phyloP scores from a whole-genome alignment of 768 basidiomycete genomes.

The Boletales sp. region DNA sequence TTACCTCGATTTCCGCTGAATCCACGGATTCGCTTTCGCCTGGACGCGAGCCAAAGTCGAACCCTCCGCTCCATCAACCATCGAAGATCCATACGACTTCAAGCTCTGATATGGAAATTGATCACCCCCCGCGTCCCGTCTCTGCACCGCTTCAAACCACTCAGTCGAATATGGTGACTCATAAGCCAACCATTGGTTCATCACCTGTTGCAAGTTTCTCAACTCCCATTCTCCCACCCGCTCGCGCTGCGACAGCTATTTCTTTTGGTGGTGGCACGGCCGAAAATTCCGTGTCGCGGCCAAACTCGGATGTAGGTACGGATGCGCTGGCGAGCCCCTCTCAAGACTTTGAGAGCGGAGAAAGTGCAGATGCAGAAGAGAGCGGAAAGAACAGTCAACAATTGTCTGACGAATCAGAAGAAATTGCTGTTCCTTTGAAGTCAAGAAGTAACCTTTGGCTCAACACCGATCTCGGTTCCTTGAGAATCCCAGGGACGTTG shows the following conservation, averaged over 20 bases:
- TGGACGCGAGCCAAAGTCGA: constrained; percentile 3
- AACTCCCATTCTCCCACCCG: constrained; percentile 11
- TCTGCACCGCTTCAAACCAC: constrained; percentile 17
- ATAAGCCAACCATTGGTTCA: constrained; percentile 5
- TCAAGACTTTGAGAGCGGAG: constrained; percentile 15
- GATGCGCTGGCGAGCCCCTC: constrained; percentile 12
- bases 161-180: neutral
- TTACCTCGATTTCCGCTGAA: constrained; percentile 25
- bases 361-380: constrained; percentile 9
- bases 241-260: neutral
- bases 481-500: neutral
- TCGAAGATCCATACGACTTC: constrained; percentile 4
- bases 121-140: constrained; percentile 16
- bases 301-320: constrained; percentile 12
- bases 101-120: constrained; percentile 26
- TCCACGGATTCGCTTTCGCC: constrained; percentile 18
- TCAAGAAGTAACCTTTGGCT: neutral
- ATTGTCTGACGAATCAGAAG: constrained; percentile 7
- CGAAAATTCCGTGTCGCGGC: constrained; percentile 6
- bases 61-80: constrained; percentile 4
- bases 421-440: neutral
- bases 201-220: constrained; percentile 20
- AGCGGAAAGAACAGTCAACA: constrained; percentile 5
- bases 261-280: constrained; percentile 4
- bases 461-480: constrained; percentile 1